A percentile compares a stretch with the other conserved stretches of the same genome.
Evolutionary conservation across 2,329 filamentous ascomycete species (phyloP).

Genomic region (Stromatinia cepivora): DNA sequence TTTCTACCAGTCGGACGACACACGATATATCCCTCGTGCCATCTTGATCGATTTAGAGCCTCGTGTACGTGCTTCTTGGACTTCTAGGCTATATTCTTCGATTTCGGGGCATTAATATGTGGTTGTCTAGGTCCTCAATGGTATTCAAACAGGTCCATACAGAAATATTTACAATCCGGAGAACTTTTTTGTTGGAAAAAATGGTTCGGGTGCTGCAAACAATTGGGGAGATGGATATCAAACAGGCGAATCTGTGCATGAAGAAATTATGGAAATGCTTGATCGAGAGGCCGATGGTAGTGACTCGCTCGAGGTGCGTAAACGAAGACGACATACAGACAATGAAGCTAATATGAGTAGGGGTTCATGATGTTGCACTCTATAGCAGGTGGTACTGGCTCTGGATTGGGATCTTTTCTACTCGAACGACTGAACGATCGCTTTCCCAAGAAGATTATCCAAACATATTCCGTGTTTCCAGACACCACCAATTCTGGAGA

Average conservation of each 20-base stretch:
- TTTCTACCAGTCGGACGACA: conserved; percentile 99
- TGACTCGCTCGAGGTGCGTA: conserved; percentile 80
- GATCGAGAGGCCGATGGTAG: conserved; percentile 97
- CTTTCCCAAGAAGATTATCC: conserved; percentile 98
- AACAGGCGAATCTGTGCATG: conserved; percentile 85
- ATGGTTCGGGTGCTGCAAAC: conserved; percentile 91
- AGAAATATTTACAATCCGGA: conserved; percentile 99
- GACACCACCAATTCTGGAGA: conserved; percentile 85
- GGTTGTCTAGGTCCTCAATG: conserved; percentile 69
- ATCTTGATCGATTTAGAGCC: conserved; percentile 96
- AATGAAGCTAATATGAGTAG: conserved; percentile 45
- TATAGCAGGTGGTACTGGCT: conserved; percentile 94
- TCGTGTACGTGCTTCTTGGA: conserved; percentile 54
- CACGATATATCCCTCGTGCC: conserved; percentile 92
- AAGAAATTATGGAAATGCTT: conserved; percentile 99
- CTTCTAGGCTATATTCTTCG: neutral
- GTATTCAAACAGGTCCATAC: conserved; percentile 91
- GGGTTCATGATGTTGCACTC: conserved; percentile 99
- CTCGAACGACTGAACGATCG: conserved; percentile 94
- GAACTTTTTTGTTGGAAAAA: conserved; percentile 96
- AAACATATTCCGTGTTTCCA: conserved; percentile 98
- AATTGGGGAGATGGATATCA: conserved; percentile 98
- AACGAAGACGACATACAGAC: conserved; percentile 16
- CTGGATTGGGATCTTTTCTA: conserved; percentile 91
- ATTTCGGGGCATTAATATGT: conserved; percentile 19